Conservation (phyloP, 495 filamentous ascomycete genomes). For the Penicillium ochrochloron region DNA sequence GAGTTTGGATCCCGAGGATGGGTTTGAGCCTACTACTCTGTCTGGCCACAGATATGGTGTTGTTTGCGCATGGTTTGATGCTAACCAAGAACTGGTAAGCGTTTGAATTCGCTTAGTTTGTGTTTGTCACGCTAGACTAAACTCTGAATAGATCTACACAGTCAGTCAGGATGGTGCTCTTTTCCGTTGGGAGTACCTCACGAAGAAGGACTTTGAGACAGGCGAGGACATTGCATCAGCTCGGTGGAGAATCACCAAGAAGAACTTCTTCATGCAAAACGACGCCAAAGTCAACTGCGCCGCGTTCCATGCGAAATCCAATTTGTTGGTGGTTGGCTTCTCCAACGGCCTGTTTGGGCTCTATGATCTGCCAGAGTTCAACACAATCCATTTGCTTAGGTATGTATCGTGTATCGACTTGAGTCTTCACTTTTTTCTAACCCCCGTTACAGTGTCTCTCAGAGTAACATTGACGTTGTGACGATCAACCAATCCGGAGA, state of each 20-base stretch:
- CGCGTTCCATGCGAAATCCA: slow-evolving; percentile 82
- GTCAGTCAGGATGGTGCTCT: slow-evolving; percentile 70
- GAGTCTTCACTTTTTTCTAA: slow-evolving; percentile 28
- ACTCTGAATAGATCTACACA: slow-evolving; percentile 68
- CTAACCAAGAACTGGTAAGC: slow-evolving; percentile 78
- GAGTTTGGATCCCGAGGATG: slow-evolving; percentile 86
- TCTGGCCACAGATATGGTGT: slow-evolving; percentile 89
- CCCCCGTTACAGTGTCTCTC: slow-evolving; percentile 72
- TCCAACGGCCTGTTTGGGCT: slow-evolving; percentile 91
- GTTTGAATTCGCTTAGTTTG: slow-evolving; percentile 40
- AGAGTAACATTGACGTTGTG: slow-evolving; percentile 92
- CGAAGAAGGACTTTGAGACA: slow-evolving; percentile 59
- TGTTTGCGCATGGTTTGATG: slow-evolving; percentile 88
- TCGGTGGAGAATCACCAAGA: slow-evolving; percentile 84
- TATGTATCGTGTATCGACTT: slow-evolving; percentile 28
- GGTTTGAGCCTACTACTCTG: slow-evolving; percentile 85
- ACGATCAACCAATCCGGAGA: slow-evolving; percentile 91
- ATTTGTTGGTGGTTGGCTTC: slow-evolving; percentile 88
- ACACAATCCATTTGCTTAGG: slow-evolving; percentile 84
- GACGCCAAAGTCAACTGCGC: slow-evolving; percentile 86
- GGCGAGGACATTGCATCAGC: slow-evolving; percentile 64
- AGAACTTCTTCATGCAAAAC: slow-evolving; percentile 91
- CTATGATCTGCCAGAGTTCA: slow-evolving; percentile 97
- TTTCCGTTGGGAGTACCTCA: slow-evolving; percentile 66
- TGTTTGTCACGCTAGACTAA: slow-evolving; percentile 50